Percentiles rank a stretch among this genome's conserved stretches.
Conservation (phyloP, 139 green algal genomes). For the Zygnema circumcarinatum region DNA sequence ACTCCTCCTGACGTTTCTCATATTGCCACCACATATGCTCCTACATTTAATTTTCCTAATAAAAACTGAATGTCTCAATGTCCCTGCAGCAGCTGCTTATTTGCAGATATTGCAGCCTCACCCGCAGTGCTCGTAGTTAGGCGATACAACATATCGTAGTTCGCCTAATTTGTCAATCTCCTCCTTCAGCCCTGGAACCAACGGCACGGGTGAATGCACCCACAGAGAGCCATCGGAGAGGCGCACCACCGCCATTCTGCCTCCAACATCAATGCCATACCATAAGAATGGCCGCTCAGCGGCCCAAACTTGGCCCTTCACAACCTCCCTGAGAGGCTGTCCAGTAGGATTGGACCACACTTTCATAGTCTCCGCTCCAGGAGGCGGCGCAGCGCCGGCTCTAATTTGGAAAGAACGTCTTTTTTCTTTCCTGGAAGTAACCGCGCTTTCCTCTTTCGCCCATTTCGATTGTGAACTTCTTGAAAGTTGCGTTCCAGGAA, state of each 20-base stretch:
- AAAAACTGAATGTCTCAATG: too few relatives aligned
- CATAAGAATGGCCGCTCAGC: constrained; percentile 72
- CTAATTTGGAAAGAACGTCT: background rate
- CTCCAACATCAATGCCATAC: constrained; percentile 70
- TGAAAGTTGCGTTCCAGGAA: too few relatives aligned
- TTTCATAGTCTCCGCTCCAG: background rate
- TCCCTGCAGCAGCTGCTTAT: background rate
- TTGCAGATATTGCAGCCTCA: constrained; percentile 30
- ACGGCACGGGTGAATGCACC: constrained; percentile 70
- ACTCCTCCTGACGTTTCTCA: too few relatives aligned
- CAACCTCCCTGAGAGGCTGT: constrained; percentile 32
- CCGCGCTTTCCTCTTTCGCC: background rate
- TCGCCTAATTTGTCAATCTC: constrained; percentile 63
- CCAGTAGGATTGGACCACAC: constrained; percentile 54
- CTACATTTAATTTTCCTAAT: too few relatives aligned
- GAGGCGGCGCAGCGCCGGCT: background rate
- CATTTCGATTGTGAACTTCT: too few relatives aligned
- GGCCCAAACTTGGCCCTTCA: constrained; percentile 37
- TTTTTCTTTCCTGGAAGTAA: background rate
- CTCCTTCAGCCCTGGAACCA: constrained; percentile 59
- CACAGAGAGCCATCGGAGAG: constrained; percentile 66
- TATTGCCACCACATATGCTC: too few relatives aligned
- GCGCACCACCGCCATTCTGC: constrained; percentile 60
- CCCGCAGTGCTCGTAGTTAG: constrained; percentile 73
- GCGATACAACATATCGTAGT: constrained; percentile 70